Evolutionary conservation across 2,329 filamentous ascomycete species (phyloP), one percentile per base, ranked within the genome.

Genomic region (Chaetomiaceae sp.): DNA sequence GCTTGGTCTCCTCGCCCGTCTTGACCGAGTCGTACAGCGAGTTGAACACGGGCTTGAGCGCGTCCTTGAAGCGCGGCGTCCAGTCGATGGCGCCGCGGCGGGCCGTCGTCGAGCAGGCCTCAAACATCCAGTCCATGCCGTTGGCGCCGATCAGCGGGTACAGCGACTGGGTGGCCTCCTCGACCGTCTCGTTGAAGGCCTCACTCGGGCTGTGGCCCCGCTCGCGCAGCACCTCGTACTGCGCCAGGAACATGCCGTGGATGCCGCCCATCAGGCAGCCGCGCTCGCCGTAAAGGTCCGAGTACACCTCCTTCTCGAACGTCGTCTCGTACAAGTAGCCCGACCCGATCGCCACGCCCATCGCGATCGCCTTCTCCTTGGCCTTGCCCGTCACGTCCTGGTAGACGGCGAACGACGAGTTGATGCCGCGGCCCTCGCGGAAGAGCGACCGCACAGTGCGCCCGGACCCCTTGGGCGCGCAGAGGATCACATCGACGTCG

Each of bases 61-160:
- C 89, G 60, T 91, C 86, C 86, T 96, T 96, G 88, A 98, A 98
- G 68, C 79, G 80, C 71, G 84, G 84, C 68, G 85, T 91, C 93
- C 93, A 98, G 81, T 98, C 93, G 68, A 98, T 95, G 74, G 93
- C 93, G 73, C 93, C 93, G 68, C 93, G 90, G 66, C 93, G 88
- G 66, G 93, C 93, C 49, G 93, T 98, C 68, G 93, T 98, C 56
- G 91, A 97, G 86, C 93, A 98, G 60, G 93, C 93, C 69, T 91
- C 90, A 78, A 94, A 98, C 93, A 98, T 98, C 89, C 94, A 98
- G 79, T 98, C 93, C 93, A 98, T 97, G 66, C 93, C 93, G 75
- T 97, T 86, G 73, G 81, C 82, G 66, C 91, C 93, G 65, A 98
- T 98, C 66, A 98, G 80, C 56, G 93, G 93, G 81, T 98, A 98